These are phyloP conservation scores for Crithidia acanthocephali DNA, from an alignment of 208 protist genomes.

Conservation along the genomic window DNA sequence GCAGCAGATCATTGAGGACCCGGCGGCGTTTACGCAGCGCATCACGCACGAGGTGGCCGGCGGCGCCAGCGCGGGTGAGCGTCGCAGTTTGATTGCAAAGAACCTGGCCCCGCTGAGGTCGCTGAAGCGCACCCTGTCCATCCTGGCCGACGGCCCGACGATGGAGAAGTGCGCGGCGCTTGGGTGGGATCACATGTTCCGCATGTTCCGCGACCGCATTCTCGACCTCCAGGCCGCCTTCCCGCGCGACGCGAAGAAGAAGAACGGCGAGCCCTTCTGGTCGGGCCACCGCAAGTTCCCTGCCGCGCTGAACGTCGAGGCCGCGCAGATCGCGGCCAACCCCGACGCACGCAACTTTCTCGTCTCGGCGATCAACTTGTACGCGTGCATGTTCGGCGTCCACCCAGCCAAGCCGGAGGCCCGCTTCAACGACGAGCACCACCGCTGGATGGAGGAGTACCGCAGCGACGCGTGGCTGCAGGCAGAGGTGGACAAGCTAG, in stretches of 20 bases:
- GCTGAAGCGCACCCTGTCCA: constrained; percentile 58
- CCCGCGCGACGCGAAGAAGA: constrained; percentile 95
- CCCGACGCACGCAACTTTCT: constrained; percentile 72
- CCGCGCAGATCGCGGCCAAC: constrained; percentile 29
- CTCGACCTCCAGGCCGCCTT: constrained; percentile 97
- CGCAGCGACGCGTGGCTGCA: constrained; percentile 68
- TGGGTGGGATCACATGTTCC: constrained; percentile 95
- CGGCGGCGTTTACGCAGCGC: constrained; percentile 59
- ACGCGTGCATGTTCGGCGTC: constrained; percentile 87
- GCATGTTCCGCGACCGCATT: constrained; percentile 97
- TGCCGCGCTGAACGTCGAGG: constrained; percentile 50
- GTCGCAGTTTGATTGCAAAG: constrained; percentile 81
- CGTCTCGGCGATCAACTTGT: constrained; percentile 77
- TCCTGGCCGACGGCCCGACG: constrained; percentile 55
- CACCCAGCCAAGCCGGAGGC: constrained; percentile 84
- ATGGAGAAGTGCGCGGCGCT: constrained; percentile 96
- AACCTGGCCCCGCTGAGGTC: constrained; percentile 59
- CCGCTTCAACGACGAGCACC: constrained; percentile 80
- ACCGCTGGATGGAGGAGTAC: constrained; percentile 88
- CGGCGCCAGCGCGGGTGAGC: constrained; percentile 71
- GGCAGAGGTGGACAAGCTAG: constrained; percentile 32
- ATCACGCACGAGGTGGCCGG: constrained; percentile 67
- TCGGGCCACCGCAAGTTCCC: constrained; percentile 91
- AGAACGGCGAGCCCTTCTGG: constrained; percentile 94
- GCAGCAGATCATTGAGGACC: constrained; percentile 84